Evolutionary conservation across 1,139 yeast species (phyloP).

Genomic region (Nakaseomyces glabratus): DNA sequence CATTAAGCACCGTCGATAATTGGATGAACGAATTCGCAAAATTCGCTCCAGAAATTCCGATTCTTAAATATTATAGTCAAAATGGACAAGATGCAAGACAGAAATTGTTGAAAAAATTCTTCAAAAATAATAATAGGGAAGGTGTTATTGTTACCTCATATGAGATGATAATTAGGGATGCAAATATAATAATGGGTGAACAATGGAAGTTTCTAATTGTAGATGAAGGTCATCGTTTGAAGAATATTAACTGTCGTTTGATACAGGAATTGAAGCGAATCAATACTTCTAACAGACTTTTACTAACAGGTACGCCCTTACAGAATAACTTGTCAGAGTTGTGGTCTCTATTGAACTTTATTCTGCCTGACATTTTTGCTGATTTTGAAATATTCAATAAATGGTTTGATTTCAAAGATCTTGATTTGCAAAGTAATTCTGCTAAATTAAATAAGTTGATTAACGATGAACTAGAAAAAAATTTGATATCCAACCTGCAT

Average conservation of each 20-base stretch:
- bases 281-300: constrained; percentile 56
- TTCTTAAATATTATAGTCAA: constrained; percentile 56
- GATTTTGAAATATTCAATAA: constrained; percentile 82
- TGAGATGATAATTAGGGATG: constrained; percentile 68
- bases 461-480: constrained; percentile 53
- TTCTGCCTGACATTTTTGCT: constrained; percentile 84
- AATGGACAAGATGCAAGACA: constrained; percentile 44
- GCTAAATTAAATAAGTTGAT: constrained; percentile 37
- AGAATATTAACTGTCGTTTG: constrained; percentile 69
- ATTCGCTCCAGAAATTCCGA: constrained; percentile 67
- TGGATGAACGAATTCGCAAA: constrained; percentile 66
- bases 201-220: constrained; percentile 80
- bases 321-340: constrained; percentile 83
- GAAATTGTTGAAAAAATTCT: constrained; percentile 34
- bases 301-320: constrained; percentile 87
- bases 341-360: constrained; percentile 84
- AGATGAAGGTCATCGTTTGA: constrained; percentile 93
- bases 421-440: constrained; percentile 35
- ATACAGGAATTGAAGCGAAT: constrained; percentile 62
- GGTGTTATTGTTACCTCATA: constrained; percentile 72
- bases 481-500: constrained; percentile 66
- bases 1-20: constrained; percentile 76
- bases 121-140: constrained; percentile 22
- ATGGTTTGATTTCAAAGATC: constrained; percentile 74
- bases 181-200: constrained; percentile 36